Percentiles rank a stretch among this genome's conserved stretches.
phyloP scores from a whole-genome alignment of 345 rosid species.

The Pistacia integerrima region DNA sequence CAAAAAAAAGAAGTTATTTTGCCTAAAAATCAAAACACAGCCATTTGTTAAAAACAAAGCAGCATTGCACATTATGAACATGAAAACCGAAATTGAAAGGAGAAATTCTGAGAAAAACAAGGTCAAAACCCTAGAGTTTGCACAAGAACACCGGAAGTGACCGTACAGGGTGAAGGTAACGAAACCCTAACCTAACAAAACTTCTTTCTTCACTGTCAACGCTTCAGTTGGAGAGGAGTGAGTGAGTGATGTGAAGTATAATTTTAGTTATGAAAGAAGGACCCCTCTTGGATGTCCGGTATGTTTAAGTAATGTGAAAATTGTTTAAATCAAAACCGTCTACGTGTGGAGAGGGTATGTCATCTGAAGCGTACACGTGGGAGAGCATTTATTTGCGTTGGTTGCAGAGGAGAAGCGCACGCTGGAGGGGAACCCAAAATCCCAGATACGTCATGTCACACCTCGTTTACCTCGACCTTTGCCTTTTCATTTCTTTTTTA shows the following conservation, averaged over 20 bases:
- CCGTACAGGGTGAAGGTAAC: too few relatives aligned
- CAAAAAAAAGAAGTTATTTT: neutral
- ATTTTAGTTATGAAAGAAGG: neutral
- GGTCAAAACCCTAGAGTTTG: neutral
- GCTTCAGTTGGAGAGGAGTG: too few relatives aligned
- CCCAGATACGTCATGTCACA: neutral
- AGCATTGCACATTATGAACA: neutral
- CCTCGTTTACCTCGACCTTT: neutral
- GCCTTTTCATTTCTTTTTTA: neutral
- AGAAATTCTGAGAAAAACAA: neutral
- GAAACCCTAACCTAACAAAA: too few relatives aligned
- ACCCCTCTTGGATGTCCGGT: neutral
- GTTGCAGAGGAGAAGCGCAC: constrained; percentile 1
- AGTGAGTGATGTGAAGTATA: too few relatives aligned
- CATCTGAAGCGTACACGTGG: constrained; percentile 6
- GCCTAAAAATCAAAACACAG: neutral
- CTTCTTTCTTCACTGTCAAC: too few relatives aligned
- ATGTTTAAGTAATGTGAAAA: too few relatives aligned
- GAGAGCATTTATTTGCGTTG: neutral
- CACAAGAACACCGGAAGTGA: neutral
- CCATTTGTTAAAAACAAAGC: neutral
- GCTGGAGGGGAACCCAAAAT: neutral
- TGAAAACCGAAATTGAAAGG: neutral
- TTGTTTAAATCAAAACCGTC: neutral
- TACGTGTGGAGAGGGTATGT: neutral